phyloP scores from a whole-genome alignment of 495 filamentous ascomycete genomes.

The Penicillium cataractarum region DNA sequence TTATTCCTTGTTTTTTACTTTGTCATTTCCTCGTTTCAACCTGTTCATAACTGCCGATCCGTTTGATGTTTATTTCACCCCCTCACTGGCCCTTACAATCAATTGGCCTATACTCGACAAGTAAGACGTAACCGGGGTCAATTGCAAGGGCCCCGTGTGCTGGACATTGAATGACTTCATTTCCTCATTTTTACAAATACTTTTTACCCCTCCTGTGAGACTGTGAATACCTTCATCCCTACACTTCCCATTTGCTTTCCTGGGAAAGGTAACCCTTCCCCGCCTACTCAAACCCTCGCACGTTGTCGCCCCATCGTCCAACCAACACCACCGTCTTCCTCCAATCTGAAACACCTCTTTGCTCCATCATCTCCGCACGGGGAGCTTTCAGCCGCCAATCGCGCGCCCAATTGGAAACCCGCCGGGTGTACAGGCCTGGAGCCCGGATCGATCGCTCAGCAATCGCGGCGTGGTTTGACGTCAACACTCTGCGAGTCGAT shows the following conservation, averaged over 20 bases:
- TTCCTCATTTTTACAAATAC: not conserved
- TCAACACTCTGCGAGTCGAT: constrained; percentile 29
- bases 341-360: constrained; percentile 34
- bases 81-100: not conserved
- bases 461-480: constrained; percentile 33
- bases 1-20: constrained; percentile 10
- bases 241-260: constrained; percentile 8
- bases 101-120: not conserved
- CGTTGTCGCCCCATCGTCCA: constrained; percentile 24
- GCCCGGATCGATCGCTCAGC: constrained; percentile 32
- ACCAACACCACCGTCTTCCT: constrained; percentile 22
- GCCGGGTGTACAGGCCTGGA: constrained; percentile 25
- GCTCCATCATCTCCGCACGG: constrained; percentile 32
- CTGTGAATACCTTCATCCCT: constrained; percentile 16
- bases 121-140: not conserved
- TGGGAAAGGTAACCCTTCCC: constrained; percentile 2
- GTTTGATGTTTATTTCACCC: not conserved
- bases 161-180: not conserved
- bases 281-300: constrained; percentile 3
- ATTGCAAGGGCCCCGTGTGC: not conserved
- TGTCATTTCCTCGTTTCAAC: constrained; percentile 12
- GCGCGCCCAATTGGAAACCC: constrained; percentile 26
- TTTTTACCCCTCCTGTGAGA: not conserved
- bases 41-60: constrained; percentile 18
- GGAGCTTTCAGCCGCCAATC: constrained; percentile 30